phyloP scores from a whole-genome alignment of 2,329 filamentous ascomycete genomes.

The Hyphodiscus sp. region DNA sequence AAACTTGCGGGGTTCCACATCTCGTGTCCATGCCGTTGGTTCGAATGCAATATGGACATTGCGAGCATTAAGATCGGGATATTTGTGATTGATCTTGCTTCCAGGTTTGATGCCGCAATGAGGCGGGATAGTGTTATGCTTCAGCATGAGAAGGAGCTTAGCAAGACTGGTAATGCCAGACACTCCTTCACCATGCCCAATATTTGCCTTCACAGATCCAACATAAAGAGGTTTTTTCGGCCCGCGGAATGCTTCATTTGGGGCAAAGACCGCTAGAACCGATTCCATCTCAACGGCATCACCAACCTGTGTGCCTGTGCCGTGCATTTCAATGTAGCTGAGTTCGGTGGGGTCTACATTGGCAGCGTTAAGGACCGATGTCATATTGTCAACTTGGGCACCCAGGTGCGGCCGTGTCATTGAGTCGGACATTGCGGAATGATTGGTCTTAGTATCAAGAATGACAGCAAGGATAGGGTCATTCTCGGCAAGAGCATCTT shows the following conservation, averaged over 20 bases:
- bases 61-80: constrained; percentile 31
- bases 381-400: constrained; percentile 6
- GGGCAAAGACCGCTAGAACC: constrained; percentile 7
- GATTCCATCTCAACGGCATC: constrained; percentile 9
- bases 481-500: constrained; percentile 39
- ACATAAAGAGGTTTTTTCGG: constrained; percentile 5
- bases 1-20: constrained; percentile 32
- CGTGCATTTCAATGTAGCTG: constrained; percentile 8
- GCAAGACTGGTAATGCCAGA: constrained; percentile 24
- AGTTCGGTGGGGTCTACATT: constrained; percentile 5
- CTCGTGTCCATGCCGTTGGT: constrained; percentile 27
- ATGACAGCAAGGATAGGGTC: constrained; percentile 52
- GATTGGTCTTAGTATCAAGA: constrained; percentile 38
- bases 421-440: constrained; percentile 33
- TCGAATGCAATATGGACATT: constrained; percentile 18
- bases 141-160: constrained; percentile 26
- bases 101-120: constrained; percentile 22
- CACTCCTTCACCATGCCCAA: constrained; percentile 9
- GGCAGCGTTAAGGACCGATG: constrained; percentile 8
- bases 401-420: constrained; percentile 8
- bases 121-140: constrained; percentile 22
- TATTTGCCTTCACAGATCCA: constrained; percentile 7
- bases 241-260: neutral
- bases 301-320: constrained; percentile 9
- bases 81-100: constrained; percentile 25